phyloP scores from a whole-genome alignment of 139 green algal species.

The Chlamydomonas eustigma region DNA sequence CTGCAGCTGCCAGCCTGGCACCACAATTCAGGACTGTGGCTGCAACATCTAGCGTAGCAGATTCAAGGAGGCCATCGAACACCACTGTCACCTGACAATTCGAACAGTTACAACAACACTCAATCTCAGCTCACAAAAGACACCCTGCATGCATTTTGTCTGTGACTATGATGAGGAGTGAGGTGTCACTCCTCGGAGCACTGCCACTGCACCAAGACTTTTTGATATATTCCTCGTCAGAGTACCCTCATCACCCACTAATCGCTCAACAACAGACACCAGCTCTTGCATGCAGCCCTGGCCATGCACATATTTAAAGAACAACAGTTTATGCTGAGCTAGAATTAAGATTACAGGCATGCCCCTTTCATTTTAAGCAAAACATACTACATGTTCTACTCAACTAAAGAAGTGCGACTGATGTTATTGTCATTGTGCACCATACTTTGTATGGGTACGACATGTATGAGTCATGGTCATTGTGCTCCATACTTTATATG shows the following conservation, averaged over 20 bases:
- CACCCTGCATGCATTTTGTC: too few species aligned
- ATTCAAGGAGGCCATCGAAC: slow-evolving; percentile 35
- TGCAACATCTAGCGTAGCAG: slow-evolving; percentile 11
- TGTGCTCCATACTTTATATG: too few species aligned
- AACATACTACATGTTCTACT: slow-evolving; percentile 17
- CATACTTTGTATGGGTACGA: too few species aligned
- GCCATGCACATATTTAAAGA: too few species aligned
- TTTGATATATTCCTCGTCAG: not conserved
- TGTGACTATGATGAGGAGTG: too few species aligned
- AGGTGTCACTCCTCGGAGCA: not conserved
- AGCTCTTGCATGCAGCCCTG: not conserved
- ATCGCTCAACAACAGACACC: not conserved
- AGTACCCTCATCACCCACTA: not conserved
- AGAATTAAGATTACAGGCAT: too few species aligned
- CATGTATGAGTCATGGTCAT: too few species aligned
- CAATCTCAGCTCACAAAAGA: too few species aligned
- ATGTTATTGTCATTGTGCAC: too few species aligned
- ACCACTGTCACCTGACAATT: slow-evolving; percentile 31
- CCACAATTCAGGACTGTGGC: slow-evolving; percentile 22
- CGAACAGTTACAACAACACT: too few species aligned
- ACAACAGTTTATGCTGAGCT: too few species aligned
- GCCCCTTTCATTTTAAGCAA: too few species aligned
- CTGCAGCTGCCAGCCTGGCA: slow-evolving; percentile 15
- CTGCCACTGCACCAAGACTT: not conserved
- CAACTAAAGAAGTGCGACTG: slow-evolving; percentile 13